phyloP scores from a whole-genome alignment of 2,329 filamentous ascomycete species.

The Septoria linicola region DNA sequence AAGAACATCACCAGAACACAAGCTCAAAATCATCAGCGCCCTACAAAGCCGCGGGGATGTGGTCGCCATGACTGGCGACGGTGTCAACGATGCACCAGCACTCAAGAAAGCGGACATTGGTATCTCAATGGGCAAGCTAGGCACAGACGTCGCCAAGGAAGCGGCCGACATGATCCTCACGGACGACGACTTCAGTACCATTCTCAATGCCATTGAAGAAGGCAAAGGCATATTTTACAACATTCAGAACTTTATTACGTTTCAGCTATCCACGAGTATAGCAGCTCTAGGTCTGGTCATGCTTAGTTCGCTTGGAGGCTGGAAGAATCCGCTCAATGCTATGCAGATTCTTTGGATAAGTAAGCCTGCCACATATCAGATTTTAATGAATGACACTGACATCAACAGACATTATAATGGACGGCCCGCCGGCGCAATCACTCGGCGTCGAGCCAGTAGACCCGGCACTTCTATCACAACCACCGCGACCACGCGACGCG shows the following conservation, averaged over 20 bases:
- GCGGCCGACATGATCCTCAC: conserved; percentile 91
- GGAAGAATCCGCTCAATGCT: conserved; percentile 92
- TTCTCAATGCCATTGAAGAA: conserved; percentile 93
- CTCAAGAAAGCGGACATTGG: conserved; percentile 97
- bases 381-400: conserved; percentile 10
- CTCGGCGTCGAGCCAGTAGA: conserved; percentile 94
- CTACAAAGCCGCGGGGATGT: conserved; percentile 92
- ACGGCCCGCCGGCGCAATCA: conserved; percentile 94
- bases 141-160: conserved; percentile 96
- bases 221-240: conserved; percentile 99
- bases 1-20: conserved; percentile 93
- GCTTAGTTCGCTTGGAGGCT: conserved; percentile 86
- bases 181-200: conserved; percentile 86
- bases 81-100: conserved; percentile 95
- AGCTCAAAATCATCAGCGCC: conserved; percentile 92
- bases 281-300: conserved; percentile 89
- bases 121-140: conserved; percentile 91
- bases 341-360: conserved; percentile 99
- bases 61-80: conserved; percentile 98
- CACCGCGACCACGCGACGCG: conserved; percentile 81
- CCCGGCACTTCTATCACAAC: conserved; percentile 87
- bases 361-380: conserved; percentile 52
- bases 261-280: conserved; percentile 95
- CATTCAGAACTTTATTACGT: conserved; percentile 98
- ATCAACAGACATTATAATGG: conserved; percentile 90